Evolutionary conservation across 2,329 filamentous ascomycete species (phyloP), one percentile per base, ranked within the genome.

Genomic region (Nectriaceae sp.): DNA sequence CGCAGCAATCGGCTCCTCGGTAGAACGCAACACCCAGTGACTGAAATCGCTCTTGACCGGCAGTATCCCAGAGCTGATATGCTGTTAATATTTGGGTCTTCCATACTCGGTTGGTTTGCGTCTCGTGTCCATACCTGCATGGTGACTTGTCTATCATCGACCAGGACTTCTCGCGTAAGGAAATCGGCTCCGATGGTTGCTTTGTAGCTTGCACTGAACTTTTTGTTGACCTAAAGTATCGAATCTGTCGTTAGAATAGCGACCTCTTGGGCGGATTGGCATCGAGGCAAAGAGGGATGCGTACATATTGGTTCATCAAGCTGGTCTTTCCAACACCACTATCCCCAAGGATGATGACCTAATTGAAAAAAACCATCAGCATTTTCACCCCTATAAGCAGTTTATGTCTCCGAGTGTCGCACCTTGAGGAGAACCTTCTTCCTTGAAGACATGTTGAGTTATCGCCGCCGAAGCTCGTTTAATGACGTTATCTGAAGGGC

Each of bases 241-340:
- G 38, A 29, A 39, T n/a, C n/a, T n/a, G n/a, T n/a, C n/a, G n/a
- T n/a, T n/a, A 38, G 6, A 45, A 45, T 24, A 16, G 19, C 3
- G 4, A 21, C 29, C 42, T 24, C 10, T 15, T 31, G 10, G 26
- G 26, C 10, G 10, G 26, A 10, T 15, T 31, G 26, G 10, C 26
- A 10, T 10, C 10, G 26, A 31, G 15, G 26, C 8, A n/a, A 2
- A 31, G 40, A 48, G 64, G 21, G 26, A 36, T 52, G 49, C 89
- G 72, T 85, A 97, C 94, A 89, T 97, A 99, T 97, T 99, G 94
- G 78, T 99, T 99, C 94, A 99, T 99, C 83, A 99, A 85, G 75
- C 91, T 97, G 53, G 94, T 99, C 83, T 99, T 99, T 71, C 94
- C 94, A 55, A 99, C 94, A 76, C 94, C 94, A 74, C 93, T 97